Conservation (phyloP, 768 basidiomycete species). For the Pleurotus salmoneostramineus region DNA sequence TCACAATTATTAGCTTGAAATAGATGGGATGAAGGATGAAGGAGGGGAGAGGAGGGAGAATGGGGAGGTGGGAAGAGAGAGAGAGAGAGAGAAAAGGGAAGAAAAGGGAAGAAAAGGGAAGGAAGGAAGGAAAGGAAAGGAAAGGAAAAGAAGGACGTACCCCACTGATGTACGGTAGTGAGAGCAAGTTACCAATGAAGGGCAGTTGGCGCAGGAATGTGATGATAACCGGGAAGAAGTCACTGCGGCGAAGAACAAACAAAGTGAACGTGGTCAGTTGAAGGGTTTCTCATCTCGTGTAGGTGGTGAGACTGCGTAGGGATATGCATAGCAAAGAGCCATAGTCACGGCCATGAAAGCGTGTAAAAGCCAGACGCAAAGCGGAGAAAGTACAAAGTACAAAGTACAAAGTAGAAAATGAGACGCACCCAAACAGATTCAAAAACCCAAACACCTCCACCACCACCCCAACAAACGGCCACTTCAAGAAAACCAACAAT, state of each 20-base stretch:
- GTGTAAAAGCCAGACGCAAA: too few species aligned
- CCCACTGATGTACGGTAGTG: constrained; percentile 81
- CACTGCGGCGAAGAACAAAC: constrained; percentile 43
- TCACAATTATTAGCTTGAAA: not conserved
- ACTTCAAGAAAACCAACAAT: constrained; percentile 89
- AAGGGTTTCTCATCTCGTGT: not conserved
- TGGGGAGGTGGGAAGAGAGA: too few species aligned
- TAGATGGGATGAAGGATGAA: too few species aligned
- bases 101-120: too few species aligned
- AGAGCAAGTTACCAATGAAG: constrained; percentile 81
- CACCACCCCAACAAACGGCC: constrained; percentile 90
- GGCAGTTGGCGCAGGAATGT: constrained; percentile 96
- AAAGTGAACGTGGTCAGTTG: not conserved
- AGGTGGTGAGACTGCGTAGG: too few species aligned
- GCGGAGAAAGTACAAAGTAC: not conserved
- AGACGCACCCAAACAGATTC: constrained; percentile 87
- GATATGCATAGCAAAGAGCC: too few species aligned
- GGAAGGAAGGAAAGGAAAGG: too few species aligned
- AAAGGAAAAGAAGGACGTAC: constrained; percentile 41
- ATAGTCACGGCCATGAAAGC: too few species aligned
- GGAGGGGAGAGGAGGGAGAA: too few species aligned
- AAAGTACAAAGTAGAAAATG: not conserved
- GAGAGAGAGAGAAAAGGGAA: too few species aligned
- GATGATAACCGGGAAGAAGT: constrained; percentile 98
- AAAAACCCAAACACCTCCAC: constrained; percentile 97